phyloP scores from a whole-genome alignment of 106 monocot species.

The Cymbidium sinense region DNA sequence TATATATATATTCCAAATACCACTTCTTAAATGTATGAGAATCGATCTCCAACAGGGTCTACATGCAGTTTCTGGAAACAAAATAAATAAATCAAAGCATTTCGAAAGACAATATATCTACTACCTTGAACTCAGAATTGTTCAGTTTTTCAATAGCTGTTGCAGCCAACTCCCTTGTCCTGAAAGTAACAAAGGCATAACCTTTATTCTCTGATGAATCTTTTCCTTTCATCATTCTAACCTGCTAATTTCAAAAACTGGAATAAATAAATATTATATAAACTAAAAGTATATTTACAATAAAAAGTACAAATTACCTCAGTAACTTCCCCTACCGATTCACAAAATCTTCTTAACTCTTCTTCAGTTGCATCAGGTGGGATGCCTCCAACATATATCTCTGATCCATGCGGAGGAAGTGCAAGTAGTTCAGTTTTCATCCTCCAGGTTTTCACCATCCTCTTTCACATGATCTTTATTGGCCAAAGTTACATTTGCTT shows the following conservation, averaged over 20 bases:
- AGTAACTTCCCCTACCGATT: constrained; percentile 40
- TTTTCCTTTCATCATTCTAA: constrained; percentile 55
- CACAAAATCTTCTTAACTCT: constrained; percentile 41
- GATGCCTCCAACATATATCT: constrained; percentile 53
- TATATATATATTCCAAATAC: background rate
- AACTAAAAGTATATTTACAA: background rate
- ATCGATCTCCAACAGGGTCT: background rate
- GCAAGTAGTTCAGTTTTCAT: constrained; percentile 43
- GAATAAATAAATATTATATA: background rate
- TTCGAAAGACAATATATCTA: background rate
- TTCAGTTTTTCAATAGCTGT: constrained; percentile 29
- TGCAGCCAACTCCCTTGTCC: constrained; percentile 39
- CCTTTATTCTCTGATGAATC: constrained; percentile 26
- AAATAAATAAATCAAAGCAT: background rate
- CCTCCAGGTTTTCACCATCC: constrained; percentile 9
- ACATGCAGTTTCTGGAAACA: background rate
- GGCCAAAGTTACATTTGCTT: background rate
- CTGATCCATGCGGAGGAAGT: constrained; percentile 67
- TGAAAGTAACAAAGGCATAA: constrained; percentile 61
- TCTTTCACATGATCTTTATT: background rate
- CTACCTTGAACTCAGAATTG: constrained; percentile 28
- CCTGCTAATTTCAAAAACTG: constrained; percentile 24
- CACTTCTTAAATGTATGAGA: background rate
- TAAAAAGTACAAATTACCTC: constrained; percentile 22
- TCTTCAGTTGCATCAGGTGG: background rate